phyloP scores from a whole-genome alignment of 768 basidiomycete species.

The Boletellus emodensis region DNA sequence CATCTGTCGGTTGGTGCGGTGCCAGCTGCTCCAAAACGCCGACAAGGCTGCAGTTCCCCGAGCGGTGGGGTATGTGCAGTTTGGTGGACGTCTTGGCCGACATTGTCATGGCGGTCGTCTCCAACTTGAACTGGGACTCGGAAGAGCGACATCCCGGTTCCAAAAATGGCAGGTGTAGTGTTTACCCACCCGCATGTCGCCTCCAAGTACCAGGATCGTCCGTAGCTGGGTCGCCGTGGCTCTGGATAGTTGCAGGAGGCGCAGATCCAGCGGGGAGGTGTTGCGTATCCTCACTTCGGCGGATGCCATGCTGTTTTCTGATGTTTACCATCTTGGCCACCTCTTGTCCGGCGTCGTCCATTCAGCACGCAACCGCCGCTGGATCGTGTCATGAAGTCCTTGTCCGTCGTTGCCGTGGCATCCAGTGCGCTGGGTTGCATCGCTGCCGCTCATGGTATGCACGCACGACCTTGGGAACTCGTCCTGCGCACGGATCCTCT shows the following conservation, averaged over 20 bases:
- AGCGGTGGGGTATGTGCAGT: conserved; percentile 48
- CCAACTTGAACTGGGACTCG: background rate
- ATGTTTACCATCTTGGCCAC: conserved; percentile 1
- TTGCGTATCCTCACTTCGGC: background rate
- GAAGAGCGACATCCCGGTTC: conserved; percentile 4
- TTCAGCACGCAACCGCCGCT: no score
- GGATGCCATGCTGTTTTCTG: conserved; percentile 1
- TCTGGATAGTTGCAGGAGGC: no score
- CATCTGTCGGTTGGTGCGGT: conserved; percentile 47
- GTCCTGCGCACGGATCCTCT: conserved; percentile 17
- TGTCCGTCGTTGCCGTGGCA: background rate
- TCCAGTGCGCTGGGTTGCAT: conserved; percentile 3
- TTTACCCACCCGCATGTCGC: background rate
- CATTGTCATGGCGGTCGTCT: conserved; percentile 15
- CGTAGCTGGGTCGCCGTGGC: no score
- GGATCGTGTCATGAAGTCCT: conserved; percentile 12
- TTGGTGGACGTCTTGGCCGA: conserved; percentile 41
- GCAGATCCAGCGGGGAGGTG: no score
- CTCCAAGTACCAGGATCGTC: no score
- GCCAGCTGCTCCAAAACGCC: conserved; percentile 62
- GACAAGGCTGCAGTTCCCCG: conserved; percentile 44
- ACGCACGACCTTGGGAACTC: conserved; percentile 69
- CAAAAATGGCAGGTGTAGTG: conserved; percentile 26
- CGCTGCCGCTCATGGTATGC: conserved; percentile 39
- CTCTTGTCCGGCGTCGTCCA: background rate